phyloP scores from a whole-genome alignment of 345 rosid species.

The Zanthoxylum bungeanum region DNA sequence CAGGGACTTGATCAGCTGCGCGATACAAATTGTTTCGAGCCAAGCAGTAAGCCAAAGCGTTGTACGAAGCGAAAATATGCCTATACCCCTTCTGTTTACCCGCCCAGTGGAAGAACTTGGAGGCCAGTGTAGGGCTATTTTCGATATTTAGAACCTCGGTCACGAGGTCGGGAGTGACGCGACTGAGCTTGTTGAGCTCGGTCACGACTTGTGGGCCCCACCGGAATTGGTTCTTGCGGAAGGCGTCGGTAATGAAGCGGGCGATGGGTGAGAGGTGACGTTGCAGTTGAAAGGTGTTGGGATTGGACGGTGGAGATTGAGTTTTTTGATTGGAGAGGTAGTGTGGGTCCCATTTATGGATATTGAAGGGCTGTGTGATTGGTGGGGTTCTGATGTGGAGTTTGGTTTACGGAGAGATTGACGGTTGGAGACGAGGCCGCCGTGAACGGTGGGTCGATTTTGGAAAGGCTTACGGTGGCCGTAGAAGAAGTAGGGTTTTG shows the following conservation, averaged over 20 bases:
- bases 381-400: constrained; percentile 13
- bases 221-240: constrained; percentile 46
- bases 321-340: constrained; percentile 12
- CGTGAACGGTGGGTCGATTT: constrained; percentile 70
- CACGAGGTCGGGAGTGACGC: constrained; percentile 74
- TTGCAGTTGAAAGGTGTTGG: constrained; percentile 33
- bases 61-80: constrained; percentile 76
- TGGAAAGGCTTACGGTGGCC: constrained; percentile 88
- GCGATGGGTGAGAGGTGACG: constrained; percentile 71
- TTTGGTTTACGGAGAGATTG: constrained; percentile 26
- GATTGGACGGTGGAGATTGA: constrained; percentile 22
- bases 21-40: constrained; percentile 57
- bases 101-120: constrained; percentile 95
- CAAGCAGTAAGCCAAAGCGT: constrained; percentile 86
- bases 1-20: constrained; percentile 87
- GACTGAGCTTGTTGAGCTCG: constrained; percentile 82
- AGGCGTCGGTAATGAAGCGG: constrained; percentile 75
- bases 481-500: constrained; percentile 70
- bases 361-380: constrained; percentile 40
- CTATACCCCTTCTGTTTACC: constrained; percentile 85
- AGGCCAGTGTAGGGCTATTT: constrained; percentile 46
- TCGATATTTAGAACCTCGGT: constrained; percentile 75
- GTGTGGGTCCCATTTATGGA: constrained; percentile 79
- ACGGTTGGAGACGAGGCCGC: constrained; percentile 83
- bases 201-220: constrained; percentile 70